A percentile compares a stretch with the other conserved stretches of the same genome.
phyloP scores from a whole-genome alignment of 2,329 filamentous ascomycete species.

The Neonectria sp. region DNA sequence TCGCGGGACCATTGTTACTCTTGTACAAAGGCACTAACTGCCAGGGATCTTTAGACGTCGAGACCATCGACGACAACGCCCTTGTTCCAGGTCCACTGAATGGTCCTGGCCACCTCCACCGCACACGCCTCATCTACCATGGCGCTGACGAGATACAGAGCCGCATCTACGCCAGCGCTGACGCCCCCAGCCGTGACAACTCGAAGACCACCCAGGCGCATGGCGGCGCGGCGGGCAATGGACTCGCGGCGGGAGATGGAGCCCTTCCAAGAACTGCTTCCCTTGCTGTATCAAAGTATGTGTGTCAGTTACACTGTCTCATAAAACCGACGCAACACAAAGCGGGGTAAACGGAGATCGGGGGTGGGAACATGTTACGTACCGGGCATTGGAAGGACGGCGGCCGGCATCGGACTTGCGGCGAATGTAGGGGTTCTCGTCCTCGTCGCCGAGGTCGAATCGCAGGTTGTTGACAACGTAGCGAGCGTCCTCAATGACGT shows the following conservation, averaged over 20 bases:
- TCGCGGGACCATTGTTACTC: conserved; percentile 42
- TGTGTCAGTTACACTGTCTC: conserved; percentile 44
- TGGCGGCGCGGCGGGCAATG: conserved; percentile 82
- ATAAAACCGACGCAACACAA: conserved; percentile 40
- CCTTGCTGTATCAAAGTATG: conserved; percentile 71
- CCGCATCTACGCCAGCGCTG: conserved; percentile 85
- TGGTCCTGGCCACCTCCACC: conserved; percentile 79
- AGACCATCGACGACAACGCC: conserved; percentile 87
- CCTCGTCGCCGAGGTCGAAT: conserved; percentile 85
- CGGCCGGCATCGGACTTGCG: conserved; percentile 78
- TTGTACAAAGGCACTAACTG: conserved; percentile 48
- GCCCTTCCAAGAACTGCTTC: conserved; percentile 85
- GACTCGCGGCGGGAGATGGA: conserved; percentile 84
- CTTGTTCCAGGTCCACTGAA: conserved; percentile 91
- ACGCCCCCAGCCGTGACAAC: conserved; percentile 87
- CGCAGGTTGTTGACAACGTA: conserved; percentile 94
- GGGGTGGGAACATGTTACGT: conserved; percentile 52
- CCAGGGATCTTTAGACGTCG: conserved; percentile 75
- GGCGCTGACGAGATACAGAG: conserved; percentile 87
- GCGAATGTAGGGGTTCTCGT: conserved; percentile 87
- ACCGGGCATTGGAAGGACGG: conserved; percentile 74
- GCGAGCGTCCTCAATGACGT: conserved; percentile 84
- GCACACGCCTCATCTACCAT: conserved; percentile 84
- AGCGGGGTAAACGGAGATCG: conserved; percentile 42
- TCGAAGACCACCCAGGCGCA: conserved; percentile 78